Evolutionary conservation across 1,284 basidiomycete species (phyloP).

Genomic region (Ustilago trichophora): DNA sequence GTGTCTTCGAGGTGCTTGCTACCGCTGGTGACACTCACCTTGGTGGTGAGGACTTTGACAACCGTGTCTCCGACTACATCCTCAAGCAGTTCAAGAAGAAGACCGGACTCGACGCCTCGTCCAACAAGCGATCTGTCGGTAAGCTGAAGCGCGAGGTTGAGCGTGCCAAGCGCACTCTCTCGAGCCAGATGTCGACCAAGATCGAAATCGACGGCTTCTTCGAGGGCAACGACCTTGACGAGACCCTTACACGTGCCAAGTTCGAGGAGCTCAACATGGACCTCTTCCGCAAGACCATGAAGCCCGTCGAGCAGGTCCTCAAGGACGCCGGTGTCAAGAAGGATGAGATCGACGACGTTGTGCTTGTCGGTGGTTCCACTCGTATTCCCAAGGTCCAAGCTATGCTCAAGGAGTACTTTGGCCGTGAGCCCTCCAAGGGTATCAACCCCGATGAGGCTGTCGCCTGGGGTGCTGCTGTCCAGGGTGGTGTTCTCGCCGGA

Average conservation of each 20-base stretch:
- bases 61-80: constrained; percentile 71
- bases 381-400: constrained; percentile 96
- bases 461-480: constrained; percentile 95
- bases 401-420: constrained; percentile 92
- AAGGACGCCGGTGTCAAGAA: constrained; percentile 98
- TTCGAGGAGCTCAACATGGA: constrained; percentile 99
- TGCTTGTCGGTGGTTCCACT: constrained; percentile 96
- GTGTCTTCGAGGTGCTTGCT: constrained; percentile 95
- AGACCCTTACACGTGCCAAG: constrained; percentile 90
- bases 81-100: constrained; percentile 67
- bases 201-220: constrained; percentile 87
- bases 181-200: constrained; percentile 76
- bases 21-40: constrained; percentile 99
- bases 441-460: constrained; percentile 83
- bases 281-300: constrained; percentile 98
- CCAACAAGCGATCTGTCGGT: constrained; percentile 88
- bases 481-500: constrained; percentile 94
- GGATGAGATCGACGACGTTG: constrained; percentile 94
- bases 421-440: constrained; percentile 90
- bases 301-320: constrained; percentile 97
- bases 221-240: constrained; percentile 93
- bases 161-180: constrained; percentile 98
- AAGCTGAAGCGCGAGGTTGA: constrained; percentile 99
- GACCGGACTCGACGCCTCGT: constrained; percentile 74
- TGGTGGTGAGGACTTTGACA: constrained; percentile 99